Evolutionary conservation across 192 early-diverging fungal species (phyloP), one percentile per base, ranked within the genome.

Genomic region (Podila minutissima): DNA sequence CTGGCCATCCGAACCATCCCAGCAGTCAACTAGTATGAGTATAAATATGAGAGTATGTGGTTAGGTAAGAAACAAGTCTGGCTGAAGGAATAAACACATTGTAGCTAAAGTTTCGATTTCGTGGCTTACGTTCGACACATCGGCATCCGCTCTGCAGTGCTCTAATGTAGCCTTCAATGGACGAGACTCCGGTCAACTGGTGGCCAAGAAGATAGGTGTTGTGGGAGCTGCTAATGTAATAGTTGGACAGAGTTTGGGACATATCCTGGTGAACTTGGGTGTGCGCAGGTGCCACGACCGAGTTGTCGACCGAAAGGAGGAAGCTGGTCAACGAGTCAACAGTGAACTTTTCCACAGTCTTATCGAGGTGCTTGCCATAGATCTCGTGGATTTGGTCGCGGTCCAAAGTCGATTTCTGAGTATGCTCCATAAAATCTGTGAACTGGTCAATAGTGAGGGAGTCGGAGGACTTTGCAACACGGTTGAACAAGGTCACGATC

Each of bases 191-290:
- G 4, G 90, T 87, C 5, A 98, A 74, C 84, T 98, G 97, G 67
- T 97, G 91, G 12, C 94, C 90, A 1, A 92, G 75, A 20, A 98
- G 88, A 72, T 98, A 96, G 64, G 97, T 98, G 75, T 98, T 98
- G 71, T 98, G 97, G 22, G 93, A 95, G 1, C 95, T 92, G 60
- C 92, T 90, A 53, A 97, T 93, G 51, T 88, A 96, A 82, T 98
- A 98, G 65, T 94, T 87, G 61, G 84, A 90, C 10, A 97, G 68
- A 4, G 94, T 92, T 64, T 84, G 85, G 28, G 83, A 79, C 92
- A 94, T 93, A 50, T 92, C 90, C 41, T 93, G 89, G 58, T 85
- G 86, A 19, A 91, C 82, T 20, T 84, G 74, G 7, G 73, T 68
- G 33, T 92, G 86, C 17, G 61, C 35, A 50, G 89, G 85, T 3